phyloP scores from a whole-genome alignment of 495 filamentous ascomycete genomes.

The Acidiella bohemica region DNA sequence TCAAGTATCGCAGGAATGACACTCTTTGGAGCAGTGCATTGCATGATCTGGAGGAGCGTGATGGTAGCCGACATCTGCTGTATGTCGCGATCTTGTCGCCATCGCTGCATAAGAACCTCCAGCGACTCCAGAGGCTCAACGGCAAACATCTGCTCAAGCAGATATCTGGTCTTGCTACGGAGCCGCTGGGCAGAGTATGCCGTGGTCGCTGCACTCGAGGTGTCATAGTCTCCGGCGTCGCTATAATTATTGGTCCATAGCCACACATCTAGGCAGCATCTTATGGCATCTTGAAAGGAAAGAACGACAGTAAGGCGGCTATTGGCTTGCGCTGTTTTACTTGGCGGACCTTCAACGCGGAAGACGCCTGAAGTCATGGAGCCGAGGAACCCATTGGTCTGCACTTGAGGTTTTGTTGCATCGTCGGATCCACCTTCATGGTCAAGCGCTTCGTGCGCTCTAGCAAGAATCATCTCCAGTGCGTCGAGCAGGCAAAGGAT shows the following conservation, averaged over 20 bases:
- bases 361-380: slow-evolving; percentile 95
- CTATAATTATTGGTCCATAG: slow-evolving; percentile 64
- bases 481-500: slow-evolving; percentile 72
- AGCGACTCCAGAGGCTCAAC: slow-evolving; percentile 91
- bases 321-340: slow-evolving; percentile 70
- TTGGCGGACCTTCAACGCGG: slow-evolving; percentile 59
- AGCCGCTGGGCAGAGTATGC: slow-evolving; percentile 78
- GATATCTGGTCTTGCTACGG: slow-evolving; percentile 71
- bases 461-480: slow-evolving; percentile 77
- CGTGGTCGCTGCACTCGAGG: slow-evolving; percentile 65
- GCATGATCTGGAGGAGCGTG: slow-evolving; percentile 76
- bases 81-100: slow-evolving; percentile 34
- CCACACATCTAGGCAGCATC: slow-evolving; percentile 87
- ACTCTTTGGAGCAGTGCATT: slow-evolving; percentile 81
- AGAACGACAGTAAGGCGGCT: slow-evolving; percentile 83
- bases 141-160: slow-evolving; percentile 84
- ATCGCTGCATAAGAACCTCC: slow-evolving; percentile 76
- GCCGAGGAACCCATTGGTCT: slow-evolving; percentile 83
- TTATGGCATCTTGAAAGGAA: slow-evolving; percentile 92
- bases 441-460: slow-evolving; percentile 71
- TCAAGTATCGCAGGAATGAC: slow-evolving; percentile 96
- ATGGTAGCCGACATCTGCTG: slow-evolving; percentile 43
- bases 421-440: slow-evolving; percentile 53
- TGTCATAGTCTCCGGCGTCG: slow-evolving; percentile 45
- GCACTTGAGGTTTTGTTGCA: slow-evolving; percentile 65